Evolutionary conservation across 2,329 filamentous ascomycete species (phyloP).

Genomic region (Diaporthe batatas): DNA sequence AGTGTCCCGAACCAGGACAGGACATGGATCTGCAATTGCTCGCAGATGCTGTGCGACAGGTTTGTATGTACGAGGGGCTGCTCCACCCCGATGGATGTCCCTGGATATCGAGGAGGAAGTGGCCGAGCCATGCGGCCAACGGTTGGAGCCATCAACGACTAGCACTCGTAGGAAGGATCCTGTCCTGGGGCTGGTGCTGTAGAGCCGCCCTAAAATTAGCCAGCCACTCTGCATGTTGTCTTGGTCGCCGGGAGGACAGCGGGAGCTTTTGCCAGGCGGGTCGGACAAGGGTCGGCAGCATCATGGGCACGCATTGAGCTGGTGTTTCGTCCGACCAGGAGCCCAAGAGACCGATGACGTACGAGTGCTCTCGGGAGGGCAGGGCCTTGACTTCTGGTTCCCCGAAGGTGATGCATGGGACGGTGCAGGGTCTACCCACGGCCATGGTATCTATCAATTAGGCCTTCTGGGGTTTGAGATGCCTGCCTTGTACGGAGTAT

Average conservation of each 20-base stretch:
- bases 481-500: too few species aligned
- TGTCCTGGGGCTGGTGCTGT: too few species aligned
- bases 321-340: conserved; percentile 20
- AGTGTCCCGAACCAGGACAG: not conserved
- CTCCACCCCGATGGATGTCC: not conserved
- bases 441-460: conserved; percentile 1
- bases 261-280: not conserved
- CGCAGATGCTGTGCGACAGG: conserved; percentile 10
- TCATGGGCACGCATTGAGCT: conserved; percentile 8
- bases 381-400: not conserved
- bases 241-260: too few species aligned
- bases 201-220: not conserved
- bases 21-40: not conserved
- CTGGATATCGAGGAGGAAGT: not conserved
- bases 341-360: conserved; percentile 15
- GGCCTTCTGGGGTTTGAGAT: not conserved
- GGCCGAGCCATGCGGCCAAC: not conserved
- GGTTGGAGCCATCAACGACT: not conserved
- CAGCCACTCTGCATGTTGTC: not conserved
- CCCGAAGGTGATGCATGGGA: not conserved
- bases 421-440: not conserved
- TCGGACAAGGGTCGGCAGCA: conserved; percentile 29
- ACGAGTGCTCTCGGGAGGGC: not conserved
- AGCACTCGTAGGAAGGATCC: not conserved
- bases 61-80: not conserved